Evolutionary conservation across 768 basidiomycete genomes (phyloP).

Genomic region (Lepiota brunneoincarnata): DNA sequence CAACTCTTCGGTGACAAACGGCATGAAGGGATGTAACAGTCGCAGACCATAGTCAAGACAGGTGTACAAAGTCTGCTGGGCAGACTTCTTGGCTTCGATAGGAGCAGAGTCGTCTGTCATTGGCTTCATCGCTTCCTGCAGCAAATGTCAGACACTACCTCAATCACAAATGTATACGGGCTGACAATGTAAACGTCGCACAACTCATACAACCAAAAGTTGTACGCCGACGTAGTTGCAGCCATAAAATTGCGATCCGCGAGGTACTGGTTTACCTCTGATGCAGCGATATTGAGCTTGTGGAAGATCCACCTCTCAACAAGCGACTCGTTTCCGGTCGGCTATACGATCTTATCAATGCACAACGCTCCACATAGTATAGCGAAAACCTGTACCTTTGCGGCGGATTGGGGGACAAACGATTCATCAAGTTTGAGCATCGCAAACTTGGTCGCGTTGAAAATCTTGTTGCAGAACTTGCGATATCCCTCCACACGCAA

Average conservation of each 20-base stretch:
- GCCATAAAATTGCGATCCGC: slow-evolving; percentile 88
- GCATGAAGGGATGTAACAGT: slow-evolving; percentile 97
- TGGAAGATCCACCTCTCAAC: slow-evolving; percentile 96
- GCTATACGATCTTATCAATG: slow-evolving; percentile 41
- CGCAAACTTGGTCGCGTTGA: slow-evolving; percentile 99
- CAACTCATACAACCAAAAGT: slow-evolving; percentile 98
- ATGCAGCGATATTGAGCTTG: slow-evolving; percentile 82
- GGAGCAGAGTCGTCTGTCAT: slow-evolving; percentile 84
- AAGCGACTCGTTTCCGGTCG: slow-evolving; percentile 84
- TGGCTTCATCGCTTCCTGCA: slow-evolving; percentile 96
- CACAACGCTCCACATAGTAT: neutral
- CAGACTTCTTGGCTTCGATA: slow-evolving; percentile 63
- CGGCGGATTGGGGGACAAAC: slow-evolving; percentile 71
- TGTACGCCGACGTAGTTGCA: slow-evolving; percentile 81
- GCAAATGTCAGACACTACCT: slow-evolving; percentile 1
- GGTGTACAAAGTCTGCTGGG: slow-evolving; percentile 94
- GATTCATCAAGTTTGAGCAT: slow-evolving; percentile 90
- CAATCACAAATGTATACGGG: neutral
- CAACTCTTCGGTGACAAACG: slow-evolving; percentile 96
- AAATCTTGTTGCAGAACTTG: slow-evolving; percentile 99
- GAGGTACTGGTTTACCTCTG: slow-evolving; percentile 73
- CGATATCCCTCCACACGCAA: slow-evolving; percentile 95
- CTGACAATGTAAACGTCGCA: slow-evolving; percentile 97
- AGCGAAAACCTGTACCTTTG: slow-evolving; percentile 47
- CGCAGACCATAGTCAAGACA: slow-evolving; percentile 90